Base-by-base conservation (phyloP, 768 basidiomycete species). In the Russula abietina region DNA sequence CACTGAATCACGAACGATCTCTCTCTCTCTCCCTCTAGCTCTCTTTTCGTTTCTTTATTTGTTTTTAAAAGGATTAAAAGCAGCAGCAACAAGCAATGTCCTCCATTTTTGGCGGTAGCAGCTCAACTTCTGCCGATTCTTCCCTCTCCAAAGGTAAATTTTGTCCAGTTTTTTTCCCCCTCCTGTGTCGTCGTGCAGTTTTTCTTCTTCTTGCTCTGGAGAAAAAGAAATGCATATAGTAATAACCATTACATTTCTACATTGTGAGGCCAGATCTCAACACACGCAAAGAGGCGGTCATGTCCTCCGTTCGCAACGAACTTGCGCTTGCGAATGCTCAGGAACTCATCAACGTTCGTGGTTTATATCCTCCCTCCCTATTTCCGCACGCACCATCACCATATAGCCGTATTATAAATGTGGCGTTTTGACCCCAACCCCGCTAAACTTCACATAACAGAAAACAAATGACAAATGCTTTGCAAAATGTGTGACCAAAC, bases 381-480 rank as follows among this genome's bases (percentile, higher is more conserved):
- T 24, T 41, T 50, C 53, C 9, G 22, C 28, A 10, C 26, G 24
- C 12, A 2, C 5, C 28, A 3, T 38, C 32, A 19, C 43, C 6
- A n/a, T 9, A 43, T 2, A n/a, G n/a, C n/a, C 43, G 10, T 33
- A 33, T 33, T 4, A 10, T 57, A 39, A 39, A 60, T 36, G 54
- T 16, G 9, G 19, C 54, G 56, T 16, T 7, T 17, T 30, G 28
- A 30, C 2, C 28, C 5, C 28, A 2, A 2, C 28, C 28, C 5
- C 5, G 3, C 5, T 30, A 2, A 30, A 30, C 28, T 30, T 22
- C 24, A 17, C 24, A 32, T n/a, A n/a, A n/a, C 51, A 93, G 90
- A 91, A 87, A 84, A 80, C 85, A 16, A 88, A 82, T 65, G 88
- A 92, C 60, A 84, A 85, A 67, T 93, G 91, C 74, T 93, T 79